Evolutionary conservation across 83 land plant genomes (phyloP), one percentile per base, ranked within the genome.

Genomic region (Picea engelmannii): DNA sequence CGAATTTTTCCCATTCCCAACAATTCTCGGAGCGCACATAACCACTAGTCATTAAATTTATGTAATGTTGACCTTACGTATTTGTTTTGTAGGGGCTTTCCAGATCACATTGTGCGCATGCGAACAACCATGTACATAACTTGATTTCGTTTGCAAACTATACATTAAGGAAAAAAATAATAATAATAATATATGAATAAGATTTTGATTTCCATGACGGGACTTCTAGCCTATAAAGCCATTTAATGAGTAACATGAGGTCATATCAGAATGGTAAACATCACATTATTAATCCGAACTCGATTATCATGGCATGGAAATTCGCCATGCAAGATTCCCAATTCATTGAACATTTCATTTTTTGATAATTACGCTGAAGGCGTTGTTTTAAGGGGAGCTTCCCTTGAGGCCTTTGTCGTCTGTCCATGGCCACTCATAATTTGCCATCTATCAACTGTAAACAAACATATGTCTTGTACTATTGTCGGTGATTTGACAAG

Each of bases 221-320:
- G 78, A 16, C 16, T 76, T 76, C 78, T 62, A 76, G 78, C 20
- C 78, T 76, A 27, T 76, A 76, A 55, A 49, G 60, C 60, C 44
- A 68, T 2, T 4, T 68, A 18, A 68, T 18, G 20, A 55, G 35
- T 10, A 76, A 76, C 35, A 76, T 62, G 25, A 76, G 25, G 78
- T 59, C 78, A 59, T 76, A 76, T 52, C 62, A 76, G 61, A 55
- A 59, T 75, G 78, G 58, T 52, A 11, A 52, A 52, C 12, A 52
- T 52, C 58, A 52, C 12, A 52, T 52, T 52, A 52, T 52, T 52
- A 52, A 52, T 52, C 13, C 13, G 58, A 52, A 11, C 58, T 52
- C 58, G 13, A 12, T 52, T 52, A 49, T 49, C 52, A 49, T 49
- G 78, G 17, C 17, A 52, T 52, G 13, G 24, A 76, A 62, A 76